Conservation (phyloP, 208 protist genomes). For the Crithidia bombi region DNA sequence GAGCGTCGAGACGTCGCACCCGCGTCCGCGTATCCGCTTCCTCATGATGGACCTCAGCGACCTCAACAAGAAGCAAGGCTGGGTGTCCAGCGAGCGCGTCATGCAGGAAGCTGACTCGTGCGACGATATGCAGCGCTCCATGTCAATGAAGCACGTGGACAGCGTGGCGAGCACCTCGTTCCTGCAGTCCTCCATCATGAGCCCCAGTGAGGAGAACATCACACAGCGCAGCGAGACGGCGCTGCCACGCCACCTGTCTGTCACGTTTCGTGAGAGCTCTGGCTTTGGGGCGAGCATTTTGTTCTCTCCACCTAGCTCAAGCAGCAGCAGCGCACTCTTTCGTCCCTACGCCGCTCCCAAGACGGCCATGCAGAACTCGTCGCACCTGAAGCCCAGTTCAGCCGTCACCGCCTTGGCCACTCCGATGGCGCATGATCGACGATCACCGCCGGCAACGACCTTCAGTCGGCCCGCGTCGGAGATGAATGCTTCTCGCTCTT, state of each 20-base stretch:
- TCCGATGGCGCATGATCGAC: conserved; percentile 1
- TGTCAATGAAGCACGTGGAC: conserved; percentile 35
- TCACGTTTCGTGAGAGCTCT: conserved; percentile 19
- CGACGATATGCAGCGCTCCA: conserved; percentile 35
- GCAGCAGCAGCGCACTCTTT: conserved; percentile 10
- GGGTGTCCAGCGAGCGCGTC: conserved; percentile 41
- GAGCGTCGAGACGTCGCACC: conserved; percentile 64
- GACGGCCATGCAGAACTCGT: conserved; percentile 3
- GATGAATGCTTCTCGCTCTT: conserved; percentile 9
- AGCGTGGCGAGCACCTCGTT: conserved; percentile 33
- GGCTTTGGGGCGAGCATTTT: conserved; percentile 17
- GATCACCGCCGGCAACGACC: conserved; percentile 6
- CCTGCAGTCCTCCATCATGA: conserved; percentile 39
- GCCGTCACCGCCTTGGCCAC: conserved; percentile 4
- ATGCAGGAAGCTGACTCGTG: conserved; percentile 43
- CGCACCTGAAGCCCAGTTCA: conserved; percentile 19
- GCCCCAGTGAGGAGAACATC: conserved; percentile 25
- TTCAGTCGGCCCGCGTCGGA: conserved; percentile 16
- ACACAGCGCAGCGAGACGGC: conserved; percentile 26
- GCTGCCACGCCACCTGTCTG: conserved; percentile 21
- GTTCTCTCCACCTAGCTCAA: conserved; percentile 13
- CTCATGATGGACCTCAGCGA: conserved; percentile 86
- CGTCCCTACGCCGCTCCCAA: conserved; percentile 24
- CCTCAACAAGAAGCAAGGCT: conserved; percentile 50
- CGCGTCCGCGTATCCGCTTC: conserved; percentile 70